A percentile compares a stretch with the other conserved stretches of the same genome.
Evolutionary conservation across 257 asterid species (phyloP).

Genomic region (Solanum appendiculatum): DNA sequence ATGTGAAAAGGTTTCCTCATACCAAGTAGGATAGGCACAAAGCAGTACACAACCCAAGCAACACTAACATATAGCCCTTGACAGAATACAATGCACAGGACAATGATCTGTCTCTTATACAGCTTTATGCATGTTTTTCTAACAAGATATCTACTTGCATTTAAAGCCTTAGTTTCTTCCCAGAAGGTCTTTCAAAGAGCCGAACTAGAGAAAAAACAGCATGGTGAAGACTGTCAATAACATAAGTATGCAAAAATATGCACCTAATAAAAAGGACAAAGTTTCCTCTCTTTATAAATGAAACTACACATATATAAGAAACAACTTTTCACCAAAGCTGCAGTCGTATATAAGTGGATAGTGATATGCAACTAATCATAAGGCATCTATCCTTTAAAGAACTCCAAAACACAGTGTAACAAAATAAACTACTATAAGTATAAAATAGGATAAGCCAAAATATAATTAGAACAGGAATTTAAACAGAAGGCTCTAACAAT

Average conservation of each 20-base stretch:
- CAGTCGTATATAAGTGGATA: not conserved
- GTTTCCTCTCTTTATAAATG: not conserved
- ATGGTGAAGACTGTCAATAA: not conserved
- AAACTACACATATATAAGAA: not conserved
- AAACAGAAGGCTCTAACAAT: not conserved
- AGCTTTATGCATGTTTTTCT: not conserved
- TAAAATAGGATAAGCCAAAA: not conserved
- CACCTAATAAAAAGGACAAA: not conserved
- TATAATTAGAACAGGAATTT: not conserved
- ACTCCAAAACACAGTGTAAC: not conserved
- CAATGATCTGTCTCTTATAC: not conserved
- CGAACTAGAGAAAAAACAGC: not conserved
- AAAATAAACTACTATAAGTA: not conserved
- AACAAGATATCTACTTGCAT: not conserved
- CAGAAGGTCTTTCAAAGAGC: not conserved
- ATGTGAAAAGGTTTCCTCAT: not conserved
- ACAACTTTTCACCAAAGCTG: not conserved
- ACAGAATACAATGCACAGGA: not conserved
- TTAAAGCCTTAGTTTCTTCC: not conserved
- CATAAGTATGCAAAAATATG: not conserved
- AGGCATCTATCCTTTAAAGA: not conserved
- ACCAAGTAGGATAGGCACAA: not conserved
- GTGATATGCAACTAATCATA: not conserved
- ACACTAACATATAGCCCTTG: not conserved
- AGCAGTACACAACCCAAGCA: not conserved